Conservation (phyloP, 2,329 filamentous ascomycete genomes). For the Fusarium annulatum region DNA sequence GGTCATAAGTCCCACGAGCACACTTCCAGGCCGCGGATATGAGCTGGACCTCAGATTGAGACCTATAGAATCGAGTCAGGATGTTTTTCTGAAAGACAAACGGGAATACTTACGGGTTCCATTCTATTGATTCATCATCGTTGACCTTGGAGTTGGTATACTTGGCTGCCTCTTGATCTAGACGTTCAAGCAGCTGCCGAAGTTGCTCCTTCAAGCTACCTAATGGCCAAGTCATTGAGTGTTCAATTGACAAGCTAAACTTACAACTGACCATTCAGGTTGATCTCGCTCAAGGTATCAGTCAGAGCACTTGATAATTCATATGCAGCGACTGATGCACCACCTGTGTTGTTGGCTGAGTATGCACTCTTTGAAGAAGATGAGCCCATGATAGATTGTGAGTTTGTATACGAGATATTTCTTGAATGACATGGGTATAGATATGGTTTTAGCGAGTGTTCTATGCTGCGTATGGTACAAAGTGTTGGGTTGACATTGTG, state of each 20-base stretch:
- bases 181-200: constrained; percentile 26
- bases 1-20: constrained; percentile 25
- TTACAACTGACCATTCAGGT: constrained; percentile 8
- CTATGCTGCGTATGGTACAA: not conserved
- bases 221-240: not conserved
- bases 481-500: not conserved
- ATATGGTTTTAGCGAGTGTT: not conserved
- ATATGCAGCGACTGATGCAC: constrained; percentile 20
- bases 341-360: constrained; percentile 18
- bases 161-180: constrained; percentile 38
- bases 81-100: no score
- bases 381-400: constrained; percentile 13
- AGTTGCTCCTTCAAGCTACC: constrained; percentile 26
- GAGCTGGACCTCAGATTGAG: constrained; percentile 25
- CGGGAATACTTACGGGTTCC: constrained; percentile 24
- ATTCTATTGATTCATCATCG: constrained; percentile 21
- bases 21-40: constrained; percentile 38
- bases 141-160: constrained; percentile 36
- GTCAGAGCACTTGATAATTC: constrained; percentile 19
- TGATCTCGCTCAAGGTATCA: constrained; percentile 19
- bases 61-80: constrained; percentile 5
- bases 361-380: constrained; percentile 24
- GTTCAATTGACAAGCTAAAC: not conserved
- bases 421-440: not conserved
- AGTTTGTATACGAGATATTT: not conserved